Conservation (phyloP, 106 monocot genomes). For the Posidonia australis region DNA sequence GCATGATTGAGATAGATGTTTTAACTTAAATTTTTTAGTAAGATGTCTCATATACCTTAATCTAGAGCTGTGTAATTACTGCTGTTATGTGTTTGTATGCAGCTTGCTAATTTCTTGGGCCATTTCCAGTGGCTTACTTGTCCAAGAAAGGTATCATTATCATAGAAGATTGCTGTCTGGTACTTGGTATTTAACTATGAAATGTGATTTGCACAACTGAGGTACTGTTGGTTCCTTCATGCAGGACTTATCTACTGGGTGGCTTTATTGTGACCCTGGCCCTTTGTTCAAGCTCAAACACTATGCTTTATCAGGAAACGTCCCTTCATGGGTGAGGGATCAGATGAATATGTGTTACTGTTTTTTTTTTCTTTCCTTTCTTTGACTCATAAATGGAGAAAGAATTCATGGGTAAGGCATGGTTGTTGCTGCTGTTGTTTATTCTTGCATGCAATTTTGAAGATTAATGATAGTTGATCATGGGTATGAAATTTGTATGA, state of each 20-base stretch:
- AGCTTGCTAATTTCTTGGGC: conserved; percentile 88
- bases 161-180: not conserved
- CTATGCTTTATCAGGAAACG: conserved; percentile 38
- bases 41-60: not conserved
- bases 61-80: not conserved
- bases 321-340: conserved; percentile 56
- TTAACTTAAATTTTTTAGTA: no score
- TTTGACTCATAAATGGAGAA: no score
- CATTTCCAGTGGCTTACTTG: conserved; percentile 92
- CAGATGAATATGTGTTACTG: conserved; percentile 5
- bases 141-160: conserved; percentile 68
- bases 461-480: no score
- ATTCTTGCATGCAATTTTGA: no score
- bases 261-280: conserved; percentile 95
- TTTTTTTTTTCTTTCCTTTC: not conserved
- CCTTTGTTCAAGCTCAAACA: conserved; percentile 73
- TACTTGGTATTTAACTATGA: not conserved
- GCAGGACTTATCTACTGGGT: conserved; percentile 96
- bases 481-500: no score
- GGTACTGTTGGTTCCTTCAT: conserved; percentile 12
- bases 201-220: not conserved
- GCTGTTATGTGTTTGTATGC: conserved; percentile 5
- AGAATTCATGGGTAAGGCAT: no score
- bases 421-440: no score
- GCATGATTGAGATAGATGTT: no score